Evolutionary conservation across 2,329 filamentous ascomycete genomes (phyloP).

Genomic region (Fusarium verrucosum): DNA sequence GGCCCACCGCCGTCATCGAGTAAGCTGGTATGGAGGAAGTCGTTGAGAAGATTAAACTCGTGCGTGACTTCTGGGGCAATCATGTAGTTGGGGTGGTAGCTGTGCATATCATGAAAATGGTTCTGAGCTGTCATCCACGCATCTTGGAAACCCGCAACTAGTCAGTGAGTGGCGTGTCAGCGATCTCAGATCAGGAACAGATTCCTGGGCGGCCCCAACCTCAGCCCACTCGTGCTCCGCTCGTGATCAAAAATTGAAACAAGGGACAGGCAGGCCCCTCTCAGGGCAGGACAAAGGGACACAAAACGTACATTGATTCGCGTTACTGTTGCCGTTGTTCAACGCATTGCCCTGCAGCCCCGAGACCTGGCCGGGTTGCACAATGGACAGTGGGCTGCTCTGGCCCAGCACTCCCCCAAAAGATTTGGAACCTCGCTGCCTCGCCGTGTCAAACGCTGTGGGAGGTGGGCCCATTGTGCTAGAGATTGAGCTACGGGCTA

Average conservation of each 20-base stretch:
- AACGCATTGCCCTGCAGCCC: conserved; percentile 70
- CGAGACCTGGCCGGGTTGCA: conserved; percentile 75
- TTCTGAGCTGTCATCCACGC: conserved; percentile 83
- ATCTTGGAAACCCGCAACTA: conserved; percentile 82
- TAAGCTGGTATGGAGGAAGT: conserved; percentile 92
- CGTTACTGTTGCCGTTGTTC: conserved; percentile 64
- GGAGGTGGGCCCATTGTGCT: conserved; percentile 65
- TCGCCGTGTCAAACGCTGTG: conserved; percentile 53
- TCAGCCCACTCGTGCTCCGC: conserved; percentile 40
- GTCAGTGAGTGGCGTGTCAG: conserved; percentile 62
- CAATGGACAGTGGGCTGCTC: conserved; percentile 69
- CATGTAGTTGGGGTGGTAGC: conserved; percentile 93
- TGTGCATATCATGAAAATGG: conserved; percentile 87
- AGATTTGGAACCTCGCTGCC: conserved; percentile 53
- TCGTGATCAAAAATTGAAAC: conserved; percentile 40
- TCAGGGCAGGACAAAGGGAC: conserved; percentile 34
- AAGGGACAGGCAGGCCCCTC: conserved; percentile 33
- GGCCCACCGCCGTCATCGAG: conserved; percentile 83
- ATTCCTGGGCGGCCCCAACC: conserved; percentile 30
- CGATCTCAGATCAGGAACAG: conserved; percentile 37
- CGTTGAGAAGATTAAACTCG: conserved; percentile 96
- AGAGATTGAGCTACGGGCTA: conserved; percentile 64
- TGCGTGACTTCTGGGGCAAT: conserved; percentile 91
- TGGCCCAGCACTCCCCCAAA: conserved; percentile 59
- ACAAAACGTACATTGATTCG: conserved; percentile 76